These are phyloP conservation scores for Aspergillus versicolor DNA, from an alignment of 2,329 filamentous ascomycete genomes.

Conservation along the genomic window DNA sequence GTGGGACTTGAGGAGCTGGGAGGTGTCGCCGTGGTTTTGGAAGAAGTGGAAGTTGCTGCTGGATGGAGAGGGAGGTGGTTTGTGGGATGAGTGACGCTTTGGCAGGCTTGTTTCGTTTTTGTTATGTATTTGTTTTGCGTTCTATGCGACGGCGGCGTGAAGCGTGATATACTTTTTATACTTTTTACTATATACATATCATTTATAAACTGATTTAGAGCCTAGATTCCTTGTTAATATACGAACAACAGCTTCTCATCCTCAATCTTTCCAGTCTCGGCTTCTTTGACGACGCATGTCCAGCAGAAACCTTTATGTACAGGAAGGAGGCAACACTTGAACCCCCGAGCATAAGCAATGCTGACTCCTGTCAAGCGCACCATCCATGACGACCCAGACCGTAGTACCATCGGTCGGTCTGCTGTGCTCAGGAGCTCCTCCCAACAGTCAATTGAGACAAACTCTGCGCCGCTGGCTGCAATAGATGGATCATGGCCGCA, in stretches of 20 bases:
- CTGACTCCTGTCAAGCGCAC: background rate
- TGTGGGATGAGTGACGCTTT: too few species aligned
- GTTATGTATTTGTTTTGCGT: too few species aligned
- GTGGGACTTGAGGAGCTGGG: slow-evolving; percentile 36
- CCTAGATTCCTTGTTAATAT: background rate
- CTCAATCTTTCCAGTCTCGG: too few species aligned
- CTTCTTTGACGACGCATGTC: background rate
- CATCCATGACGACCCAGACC: slow-evolving; percentile 1
- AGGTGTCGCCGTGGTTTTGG: slow-evolving; percentile 31
- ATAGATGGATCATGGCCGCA: background rate
- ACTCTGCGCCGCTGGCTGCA: background rate
- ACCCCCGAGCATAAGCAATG: background rate
- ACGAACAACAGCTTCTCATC: background rate
- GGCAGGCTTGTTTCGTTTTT: too few species aligned
- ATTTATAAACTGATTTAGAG: too few species aligned
- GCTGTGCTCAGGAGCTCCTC: background rate
- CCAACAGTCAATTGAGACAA: slow-evolving; percentile 1
- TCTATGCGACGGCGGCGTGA: too few species aligned
- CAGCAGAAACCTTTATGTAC: background rate
- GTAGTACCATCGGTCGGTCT: background rate
- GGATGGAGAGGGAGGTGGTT: background rate
- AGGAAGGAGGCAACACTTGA: slow-evolving; percentile 2
- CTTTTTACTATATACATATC: too few species aligned
- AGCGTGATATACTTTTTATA: too few species aligned
- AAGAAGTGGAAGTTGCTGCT: slow-evolving; percentile 26